Conservation (phyloP, 78 protist species). For the Guillardia theta region DNA sequence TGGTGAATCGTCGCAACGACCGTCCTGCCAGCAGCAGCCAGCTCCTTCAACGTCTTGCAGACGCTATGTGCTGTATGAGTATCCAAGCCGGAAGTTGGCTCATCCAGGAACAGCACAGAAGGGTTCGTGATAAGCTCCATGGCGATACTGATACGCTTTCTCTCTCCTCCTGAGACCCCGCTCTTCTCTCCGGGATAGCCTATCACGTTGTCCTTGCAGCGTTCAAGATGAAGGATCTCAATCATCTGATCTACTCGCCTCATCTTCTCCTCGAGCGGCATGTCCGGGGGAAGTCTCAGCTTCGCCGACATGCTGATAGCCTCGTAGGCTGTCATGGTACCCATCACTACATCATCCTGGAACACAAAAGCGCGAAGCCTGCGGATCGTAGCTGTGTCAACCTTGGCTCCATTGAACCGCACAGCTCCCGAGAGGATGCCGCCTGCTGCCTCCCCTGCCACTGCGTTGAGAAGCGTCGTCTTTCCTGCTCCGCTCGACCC, state of each 20-base stretch:
- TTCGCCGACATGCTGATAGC: neutral
- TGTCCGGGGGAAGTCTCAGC: neutral
- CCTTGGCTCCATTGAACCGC: neutral
- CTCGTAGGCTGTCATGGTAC: slow-evolving; percentile 9
- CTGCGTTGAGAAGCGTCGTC: neutral
- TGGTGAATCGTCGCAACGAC: slow-evolving; percentile 60
- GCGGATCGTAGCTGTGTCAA: neutral
- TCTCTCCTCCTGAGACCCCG: slow-evolving; percentile 66
- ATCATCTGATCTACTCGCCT: neutral
- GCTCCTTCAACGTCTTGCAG: neutral
- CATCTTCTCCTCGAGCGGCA: neutral
- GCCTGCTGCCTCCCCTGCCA: neutral
- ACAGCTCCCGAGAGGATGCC: neutral
- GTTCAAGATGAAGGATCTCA: neutral
- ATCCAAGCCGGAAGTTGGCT: slow-evolving; percentile 11
- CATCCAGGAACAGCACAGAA: slow-evolving; percentile 25
- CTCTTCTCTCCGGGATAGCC: neutral
- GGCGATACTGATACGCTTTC: slow-evolving; percentile 51
- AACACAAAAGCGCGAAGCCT: neutral
- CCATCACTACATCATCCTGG: slow-evolving; percentile 31
- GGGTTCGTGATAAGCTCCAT: slow-evolving; percentile 73
- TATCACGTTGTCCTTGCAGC: neutral
- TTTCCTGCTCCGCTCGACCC: slow-evolving; percentile 19
- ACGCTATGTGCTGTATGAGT: neutral
- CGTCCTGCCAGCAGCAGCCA: slow-evolving; percentile 47